phyloP scores from a whole-genome alignment of 257 asterid species.

The Nicotiana knightiana region DNA sequence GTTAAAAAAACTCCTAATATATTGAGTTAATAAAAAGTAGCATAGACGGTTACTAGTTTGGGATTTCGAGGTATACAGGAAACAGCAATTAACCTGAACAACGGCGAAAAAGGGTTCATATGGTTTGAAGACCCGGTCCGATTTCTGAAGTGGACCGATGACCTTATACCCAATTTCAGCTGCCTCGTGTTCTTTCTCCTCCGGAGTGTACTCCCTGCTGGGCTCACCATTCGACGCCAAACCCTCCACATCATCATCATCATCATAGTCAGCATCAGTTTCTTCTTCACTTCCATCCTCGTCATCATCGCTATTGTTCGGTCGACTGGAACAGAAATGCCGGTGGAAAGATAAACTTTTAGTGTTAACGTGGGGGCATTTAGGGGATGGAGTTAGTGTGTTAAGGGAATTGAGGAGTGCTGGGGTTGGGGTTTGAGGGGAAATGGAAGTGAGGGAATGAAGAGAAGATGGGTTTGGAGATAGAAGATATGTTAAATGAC shows the following conservation, averaged over 20 bases:
- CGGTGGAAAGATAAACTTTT: background rate
- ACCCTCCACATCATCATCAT: background rate
- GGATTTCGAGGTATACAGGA: background rate
- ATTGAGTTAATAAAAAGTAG: too few relatives aligned
- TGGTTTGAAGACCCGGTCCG: slow-evolving; percentile 52
- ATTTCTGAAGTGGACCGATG: slow-evolving; percentile 52
- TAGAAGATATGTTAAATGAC: slow-evolving; percentile 13
- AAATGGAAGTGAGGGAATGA: slow-evolving; percentile 26
- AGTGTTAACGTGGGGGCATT: background rate
- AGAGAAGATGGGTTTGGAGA: slow-evolving; percentile 11
- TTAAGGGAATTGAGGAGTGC: slow-evolving; percentile 5
- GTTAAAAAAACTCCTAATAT: too few relatives aligned
- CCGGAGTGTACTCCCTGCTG: background rate
- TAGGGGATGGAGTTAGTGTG: slow-evolving; percentile 17
- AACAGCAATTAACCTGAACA: slow-evolving; percentile 48
- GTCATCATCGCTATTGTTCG: slow-evolving; percentile 2
- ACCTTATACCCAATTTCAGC: slow-evolving; percentile 77
- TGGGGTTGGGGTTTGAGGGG: slow-evolving; percentile 26
- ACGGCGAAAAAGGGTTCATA: slow-evolving; percentile 76
- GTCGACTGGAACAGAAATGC: slow-evolving; percentile 13
- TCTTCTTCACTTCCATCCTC: slow-evolving; percentile 9
- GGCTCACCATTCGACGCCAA: background rate
- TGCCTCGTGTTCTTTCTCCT: slow-evolving; percentile 5
- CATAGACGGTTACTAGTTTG: background rate
- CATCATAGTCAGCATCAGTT: slow-evolving; percentile 6